phyloP scores from a whole-genome alignment of 768 basidiomycete species.

The Boletus rex-veris region DNA sequence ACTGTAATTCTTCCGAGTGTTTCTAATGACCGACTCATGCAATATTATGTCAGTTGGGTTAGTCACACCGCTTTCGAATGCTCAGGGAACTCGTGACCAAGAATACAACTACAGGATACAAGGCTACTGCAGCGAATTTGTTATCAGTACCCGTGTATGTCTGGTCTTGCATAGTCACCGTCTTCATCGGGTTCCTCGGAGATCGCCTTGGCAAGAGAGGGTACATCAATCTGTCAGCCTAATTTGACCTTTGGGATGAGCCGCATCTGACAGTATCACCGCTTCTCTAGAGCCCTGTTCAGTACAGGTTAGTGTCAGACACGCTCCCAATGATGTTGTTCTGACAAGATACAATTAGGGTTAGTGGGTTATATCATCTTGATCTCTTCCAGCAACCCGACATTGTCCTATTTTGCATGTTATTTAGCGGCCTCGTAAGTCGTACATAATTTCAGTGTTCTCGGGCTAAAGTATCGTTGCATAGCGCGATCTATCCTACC shows the following conservation, averaged over 20 bases:
- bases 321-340: background rate
- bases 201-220: constrained; percentile 57
- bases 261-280: constrained; percentile 4
- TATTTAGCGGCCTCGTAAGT: constrained; percentile 69
- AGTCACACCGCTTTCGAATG: background rate
- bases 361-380: constrained; percentile 65
- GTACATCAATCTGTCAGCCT: constrained; percentile 56
- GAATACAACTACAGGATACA: constrained; percentile 41
- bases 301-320: constrained; percentile 25
- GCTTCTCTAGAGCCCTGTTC: constrained; percentile 27
- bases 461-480: background rate
- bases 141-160: constrained; percentile 76
- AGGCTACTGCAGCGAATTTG: constrained; percentile 65
- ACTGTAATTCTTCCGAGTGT: background rate
- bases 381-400: constrained; percentile 54
- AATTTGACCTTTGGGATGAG: background rate
- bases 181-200: constrained; percentile 56
- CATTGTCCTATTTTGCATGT: constrained; percentile 68
- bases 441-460: background rate
- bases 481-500: constrained; percentile 46
- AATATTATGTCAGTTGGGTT: constrained; percentile 18
- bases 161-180: constrained; percentile 68
- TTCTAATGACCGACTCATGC: background rate
- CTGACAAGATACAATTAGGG: constrained; percentile 27
- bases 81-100: background rate